Base-by-base conservation (phyloP, 208 protist genomes). In the Trypanosoma brucei region DNA sequence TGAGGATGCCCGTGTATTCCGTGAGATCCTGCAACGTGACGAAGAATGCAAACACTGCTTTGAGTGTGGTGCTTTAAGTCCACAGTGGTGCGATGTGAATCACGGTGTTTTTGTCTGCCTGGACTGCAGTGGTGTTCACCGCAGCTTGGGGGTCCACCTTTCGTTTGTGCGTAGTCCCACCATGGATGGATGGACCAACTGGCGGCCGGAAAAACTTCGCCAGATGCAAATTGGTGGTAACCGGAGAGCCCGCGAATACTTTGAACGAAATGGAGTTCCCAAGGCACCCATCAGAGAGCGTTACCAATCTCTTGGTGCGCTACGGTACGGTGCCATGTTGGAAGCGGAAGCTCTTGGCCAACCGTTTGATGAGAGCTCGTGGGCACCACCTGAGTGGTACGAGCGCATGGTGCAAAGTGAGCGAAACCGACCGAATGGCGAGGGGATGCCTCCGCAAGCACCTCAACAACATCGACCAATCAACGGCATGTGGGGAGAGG, bases 131-230 rank as follows among this genome's bases (percentile, higher is more conserved):
- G 92, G 92, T 35, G 76, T 93, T 34, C 95, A 98, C 78, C 82
- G 95, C 50, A 84, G 87, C 55, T 86, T 98, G 4, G 95, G 95
- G 40, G 92, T 96, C 35, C 95, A 98, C 77, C 78, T 98, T 38
- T 92, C 78, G 48, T 96, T 97, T 78, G 92, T 98, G 31, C 88
- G 89, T 11, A 97, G 93, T 72, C 78, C 84, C 50, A 97, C 91
- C 6, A 94, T 98, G 78, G 96, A 98, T 68, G 79, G 80, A 13
- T 98, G 94, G 94, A 74, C 61, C 14, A 81, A 86, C 64, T 96
- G 92, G 89, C 81, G 84, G 36, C 92, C 92, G 40, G 81, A 88
- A 62, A 96, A 96, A 73, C 74, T 96, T 55, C 68, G 71, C 38
- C 89, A 94, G 68, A 95, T 96, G 92, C 61, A 95, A 65, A 46